Evolutionary conservation across 2,329 filamentous ascomycete genomes (phyloP), one percentile per base, ranked within the genome.

Genomic region (Nemania sp.): DNA sequence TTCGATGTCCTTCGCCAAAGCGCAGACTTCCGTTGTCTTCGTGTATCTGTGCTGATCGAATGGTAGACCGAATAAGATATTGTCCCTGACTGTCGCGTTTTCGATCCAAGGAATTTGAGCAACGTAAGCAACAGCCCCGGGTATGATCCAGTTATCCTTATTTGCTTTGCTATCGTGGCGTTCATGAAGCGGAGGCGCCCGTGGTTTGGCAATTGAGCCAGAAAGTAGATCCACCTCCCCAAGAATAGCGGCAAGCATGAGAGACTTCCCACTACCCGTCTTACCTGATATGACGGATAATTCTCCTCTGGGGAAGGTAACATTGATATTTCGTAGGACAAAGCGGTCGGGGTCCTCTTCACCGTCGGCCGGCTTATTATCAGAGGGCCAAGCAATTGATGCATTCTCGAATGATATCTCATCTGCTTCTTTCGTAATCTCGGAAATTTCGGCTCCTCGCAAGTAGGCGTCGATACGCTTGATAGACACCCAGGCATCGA

Each of bases 51-150:
- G 78, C 59, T 87, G 78, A 56, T 92, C 84, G 32, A 82, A 83
- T 0, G 90, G 90, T 2, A 93, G 77, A 0, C 90, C 90, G 63
- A 94, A 95, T 0, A 91, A 74, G 52, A 95, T 89, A 67, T 95
- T 96, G 46, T 92, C 87, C 57, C 83, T 86, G 63, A 96, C 87
- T 5, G 86, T 90, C 0, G 88, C 89, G 67, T 93, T 94, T 70
- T 94, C 90, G 50, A 95, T 90, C 91, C 90, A 95, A 0, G 91
- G 90, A 7, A 90, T 91, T 71, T 93, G 90, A 1, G 88, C 85
- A 35, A 93, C 89, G 67, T 88, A 94, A 0, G 90, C 90, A 49
- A 92, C 82, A 1, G 88, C 83, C 2, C 83, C 82, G 7, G 87
- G 82, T 15, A 92, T 81, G 46, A 90, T 86, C 90, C 90, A 92